Percentiles rank a stretch among this genome's conserved stretches.
These are phyloP conservation scores for Carex parvula DNA, from an alignment of 176 grass and related monocot genomes.

Conservation along the genomic window DNA sequence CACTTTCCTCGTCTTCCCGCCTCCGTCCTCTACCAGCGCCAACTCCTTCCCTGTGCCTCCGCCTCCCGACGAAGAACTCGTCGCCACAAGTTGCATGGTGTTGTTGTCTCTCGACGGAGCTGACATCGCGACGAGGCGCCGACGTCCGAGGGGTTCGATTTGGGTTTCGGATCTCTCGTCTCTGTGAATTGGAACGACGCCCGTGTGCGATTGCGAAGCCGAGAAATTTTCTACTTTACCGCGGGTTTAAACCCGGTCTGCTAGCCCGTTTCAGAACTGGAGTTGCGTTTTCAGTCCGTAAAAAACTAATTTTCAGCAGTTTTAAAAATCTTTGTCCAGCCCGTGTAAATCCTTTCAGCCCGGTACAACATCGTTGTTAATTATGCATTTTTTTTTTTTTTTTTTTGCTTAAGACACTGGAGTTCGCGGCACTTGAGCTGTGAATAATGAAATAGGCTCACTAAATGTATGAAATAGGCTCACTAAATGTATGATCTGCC, in stretches of 20 bases:
- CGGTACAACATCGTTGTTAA: no score
- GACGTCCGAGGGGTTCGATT: background rate
- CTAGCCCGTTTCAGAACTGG: background rate
- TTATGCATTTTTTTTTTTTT: no score
- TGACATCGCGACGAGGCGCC: constrained; percentile 27
- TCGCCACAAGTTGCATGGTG: constrained; percentile 43
- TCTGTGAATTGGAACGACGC: background rate
- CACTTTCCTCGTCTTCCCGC: constrained; percentile 43
- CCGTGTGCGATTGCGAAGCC: background rate
- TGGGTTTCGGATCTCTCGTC: background rate
- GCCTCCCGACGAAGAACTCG: constrained; percentile 30
- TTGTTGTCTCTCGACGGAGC: constrained; percentile 37
- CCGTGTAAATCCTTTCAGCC: no score
- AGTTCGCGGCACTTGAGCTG: no score
- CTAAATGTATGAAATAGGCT: no score
- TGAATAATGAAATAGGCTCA: no score
- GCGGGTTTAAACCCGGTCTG: background rate
- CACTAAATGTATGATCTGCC: no score
- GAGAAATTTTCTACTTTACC: background rate
- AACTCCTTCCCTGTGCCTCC: constrained; percentile 41
- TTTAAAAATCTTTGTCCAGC: no score
- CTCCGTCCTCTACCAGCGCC: constrained; percentile 34
- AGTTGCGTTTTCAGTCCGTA: no score
- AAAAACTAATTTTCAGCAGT: no score
- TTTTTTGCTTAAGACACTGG: no score